Evolutionary conservation across 2,329 filamentous ascomycete genomes (phyloP).

Genomic region (Penicillium sp.): DNA sequence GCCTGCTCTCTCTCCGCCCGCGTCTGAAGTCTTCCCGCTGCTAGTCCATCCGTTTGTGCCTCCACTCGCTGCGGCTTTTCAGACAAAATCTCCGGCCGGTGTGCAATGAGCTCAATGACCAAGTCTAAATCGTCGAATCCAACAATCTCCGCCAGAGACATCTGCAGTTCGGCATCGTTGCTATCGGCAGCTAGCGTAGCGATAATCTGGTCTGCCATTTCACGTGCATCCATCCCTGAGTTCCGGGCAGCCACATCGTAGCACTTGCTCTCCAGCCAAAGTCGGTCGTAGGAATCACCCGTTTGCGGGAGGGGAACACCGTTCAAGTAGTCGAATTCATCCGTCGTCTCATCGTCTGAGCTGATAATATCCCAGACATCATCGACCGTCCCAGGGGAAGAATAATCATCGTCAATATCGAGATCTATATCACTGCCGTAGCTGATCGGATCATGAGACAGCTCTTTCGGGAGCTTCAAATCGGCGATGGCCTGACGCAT

Average conservation of each 20-base stretch:
- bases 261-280: constrained; percentile 73
- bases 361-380: constrained; percentile 94
- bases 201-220: constrained; percentile 74
- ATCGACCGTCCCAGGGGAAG: constrained; percentile 61
- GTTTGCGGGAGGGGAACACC: constrained; percentile 33
- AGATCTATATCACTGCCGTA: constrained; percentile 57
- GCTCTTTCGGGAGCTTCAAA: constrained; percentile 57
- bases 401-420: constrained; percentile 62
- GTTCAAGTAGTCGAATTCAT: constrained; percentile 57
- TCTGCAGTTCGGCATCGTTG: constrained; percentile 84
- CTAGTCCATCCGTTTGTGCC: constrained; percentile 44
- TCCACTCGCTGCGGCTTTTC: constrained; percentile 30
- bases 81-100: constrained; percentile 66
- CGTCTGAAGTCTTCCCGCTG: constrained; percentile 63
- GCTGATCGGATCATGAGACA: constrained; percentile 38
- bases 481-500: constrained; percentile 84
- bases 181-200: constrained; percentile 68
- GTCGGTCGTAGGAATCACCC: constrained; percentile 52
- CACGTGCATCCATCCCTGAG: constrained; percentile 63
- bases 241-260: constrained; percentile 61
- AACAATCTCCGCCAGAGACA: constrained; percentile 80
- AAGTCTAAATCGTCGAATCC: constrained; percentile 93
- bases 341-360: constrained; percentile 66
- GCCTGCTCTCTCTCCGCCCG: constrained; percentile 75
- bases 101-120: constrained; percentile 81